These are phyloP conservation scores for Microglena sp. DNA, from an alignment of 139 green algal species.

Conservation along the genomic window DNA sequence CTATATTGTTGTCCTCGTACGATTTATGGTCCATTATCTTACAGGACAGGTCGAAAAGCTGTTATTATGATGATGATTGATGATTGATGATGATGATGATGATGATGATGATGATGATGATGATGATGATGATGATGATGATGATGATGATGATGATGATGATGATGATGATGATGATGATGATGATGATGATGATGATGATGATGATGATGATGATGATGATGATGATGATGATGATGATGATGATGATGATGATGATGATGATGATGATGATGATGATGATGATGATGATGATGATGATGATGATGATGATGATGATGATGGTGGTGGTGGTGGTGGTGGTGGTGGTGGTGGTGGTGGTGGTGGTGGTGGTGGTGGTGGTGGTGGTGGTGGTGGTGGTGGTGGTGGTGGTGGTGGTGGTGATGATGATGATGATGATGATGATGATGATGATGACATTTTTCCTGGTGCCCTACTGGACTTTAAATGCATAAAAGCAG, in stretches of 20 bases:
- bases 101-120: constrained; percentile 4
- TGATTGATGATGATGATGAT: constrained; percentile 4
- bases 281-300: constrained; percentile 4
- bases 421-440: constrained; percentile 4
- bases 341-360: not conserved
- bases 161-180: constrained; percentile 4
- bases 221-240: constrained; percentile 4
- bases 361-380: not conserved
- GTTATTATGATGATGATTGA: too few species aligned
- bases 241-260: constrained; percentile 4
- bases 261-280: constrained; percentile 4
- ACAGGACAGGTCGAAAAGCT: too few species aligned
- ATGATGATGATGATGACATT: constrained; percentile 2
- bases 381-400: not conserved
- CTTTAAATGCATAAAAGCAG: too few species aligned
- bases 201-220: constrained; percentile 4
- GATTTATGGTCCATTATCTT: too few species aligned
- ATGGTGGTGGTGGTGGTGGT: not conserved
- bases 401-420: not conserved
- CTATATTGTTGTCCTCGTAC: too few species aligned
- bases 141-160: constrained; percentile 4
- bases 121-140: constrained; percentile 4
- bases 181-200: constrained; percentile 4
- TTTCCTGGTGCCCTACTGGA: too few species aligned
- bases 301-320: constrained; percentile 4